Evolutionary conservation across 768 basidiomycete genomes (phyloP).

Genomic region (Russula vinacea): DNA sequence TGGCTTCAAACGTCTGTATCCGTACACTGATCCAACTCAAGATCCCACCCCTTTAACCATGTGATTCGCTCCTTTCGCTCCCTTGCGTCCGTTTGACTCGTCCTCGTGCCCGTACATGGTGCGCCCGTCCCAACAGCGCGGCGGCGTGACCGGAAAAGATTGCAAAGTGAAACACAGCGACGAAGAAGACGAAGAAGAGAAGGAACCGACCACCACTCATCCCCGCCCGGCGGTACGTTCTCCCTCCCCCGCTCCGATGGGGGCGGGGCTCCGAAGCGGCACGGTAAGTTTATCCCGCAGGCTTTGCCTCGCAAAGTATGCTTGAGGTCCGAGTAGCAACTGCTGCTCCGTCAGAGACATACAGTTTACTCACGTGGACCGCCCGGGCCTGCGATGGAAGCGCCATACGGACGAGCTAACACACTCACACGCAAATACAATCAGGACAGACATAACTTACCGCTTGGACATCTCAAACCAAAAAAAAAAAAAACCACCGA

Average conservation of each 20-base stretch:
- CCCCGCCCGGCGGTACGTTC: no score
- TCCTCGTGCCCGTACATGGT: slow-evolving; percentile 21
- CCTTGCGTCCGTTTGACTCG: neutral
- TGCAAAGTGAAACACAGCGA: neutral
- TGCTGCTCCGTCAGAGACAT: neutral
- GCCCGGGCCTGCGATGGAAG: no score
- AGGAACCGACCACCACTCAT: no score
- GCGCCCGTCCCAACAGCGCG: neutral
- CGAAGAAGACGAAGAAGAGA: neutral
- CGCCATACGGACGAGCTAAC: no score
- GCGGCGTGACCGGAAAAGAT: neutral
- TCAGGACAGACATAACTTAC: no score
- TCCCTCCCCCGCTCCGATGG: neutral
- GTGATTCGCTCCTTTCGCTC: slow-evolving; percentile 8
- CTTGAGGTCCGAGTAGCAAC: no score
- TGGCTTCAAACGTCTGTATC: neutral
- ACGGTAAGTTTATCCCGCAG: no score
- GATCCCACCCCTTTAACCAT: neutral
- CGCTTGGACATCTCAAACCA: no score
- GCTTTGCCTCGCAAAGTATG: neutral
- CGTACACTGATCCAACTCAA: neutral
- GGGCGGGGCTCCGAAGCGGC: no score
- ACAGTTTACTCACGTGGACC: neutral
- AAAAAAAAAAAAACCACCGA: no score
- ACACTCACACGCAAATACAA: no score